Percentiles rank a stretch among this genome's conserved stretches.
Conservation (phyloP, 2,329 filamentous ascomycete genomes). For the Thelonectria blattea region DNA sequence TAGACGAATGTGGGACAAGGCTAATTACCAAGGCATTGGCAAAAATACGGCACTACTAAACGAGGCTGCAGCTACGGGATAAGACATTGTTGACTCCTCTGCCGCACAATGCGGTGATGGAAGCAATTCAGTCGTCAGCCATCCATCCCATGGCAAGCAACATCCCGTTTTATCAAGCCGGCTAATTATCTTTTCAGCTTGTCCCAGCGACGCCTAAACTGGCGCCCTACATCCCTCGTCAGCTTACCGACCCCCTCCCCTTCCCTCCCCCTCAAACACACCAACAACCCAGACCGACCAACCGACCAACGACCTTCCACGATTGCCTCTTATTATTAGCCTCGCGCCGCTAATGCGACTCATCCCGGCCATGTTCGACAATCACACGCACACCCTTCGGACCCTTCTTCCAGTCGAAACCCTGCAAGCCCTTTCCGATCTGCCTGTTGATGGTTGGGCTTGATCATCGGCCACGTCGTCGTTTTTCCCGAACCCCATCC, state of each 20-base stretch:
- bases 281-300: too few species aligned
- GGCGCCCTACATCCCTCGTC: slow-evolving; percentile 4
- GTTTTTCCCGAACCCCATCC: background rate
- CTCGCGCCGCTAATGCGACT: slow-evolving; percentile 37
- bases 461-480: slow-evolving; percentile 1
- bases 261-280: slow-evolving; percentile 1
- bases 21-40: background rate
- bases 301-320: slow-evolving; percentile 17
- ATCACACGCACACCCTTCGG: slow-evolving; percentile 1
- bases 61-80: background rate
- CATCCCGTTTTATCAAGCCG: slow-evolving; percentile 10
- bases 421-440: slow-evolving; percentile 13
- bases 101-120: too few species aligned
- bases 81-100: background rate
- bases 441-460: background rate
- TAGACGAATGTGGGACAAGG: background rate
- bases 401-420: background rate
- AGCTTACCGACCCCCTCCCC: slow-evolving; percentile 6
- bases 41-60: background rate
- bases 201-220: slow-evolving; percentile 32
- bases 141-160: background rate
- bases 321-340: slow-evolving; percentile 10
- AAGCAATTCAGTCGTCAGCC: background rate
- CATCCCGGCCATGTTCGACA: slow-evolving; percentile 28
- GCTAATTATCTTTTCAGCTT: slow-evolving; percentile 32